Evolutionary conservation across 306 rosid genomes (phyloP).

Genomic region (Sicyos baderoa): DNA sequence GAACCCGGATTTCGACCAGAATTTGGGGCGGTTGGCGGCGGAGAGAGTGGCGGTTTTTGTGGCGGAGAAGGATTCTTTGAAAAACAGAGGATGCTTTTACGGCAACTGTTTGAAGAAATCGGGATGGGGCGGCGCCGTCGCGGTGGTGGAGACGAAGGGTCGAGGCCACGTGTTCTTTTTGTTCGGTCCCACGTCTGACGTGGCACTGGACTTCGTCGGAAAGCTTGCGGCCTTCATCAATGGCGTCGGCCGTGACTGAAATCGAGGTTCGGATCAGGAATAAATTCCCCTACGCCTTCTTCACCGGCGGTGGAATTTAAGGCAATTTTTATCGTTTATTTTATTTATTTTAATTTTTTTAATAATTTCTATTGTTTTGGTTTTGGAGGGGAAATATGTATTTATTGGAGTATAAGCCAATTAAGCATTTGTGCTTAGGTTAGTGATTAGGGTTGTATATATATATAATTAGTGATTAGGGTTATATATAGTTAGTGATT

Average conservation of each 20-base stretch:
- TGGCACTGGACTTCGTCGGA: constrained; percentile 27
- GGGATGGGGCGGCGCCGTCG: constrained; percentile 42
- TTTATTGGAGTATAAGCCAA: too few species aligned
- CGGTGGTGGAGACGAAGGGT: constrained; percentile 37
- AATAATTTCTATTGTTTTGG: too few species aligned
- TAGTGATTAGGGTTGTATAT: too few species aligned
- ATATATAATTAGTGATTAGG: too few species aligned
- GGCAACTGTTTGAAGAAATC: constrained; percentile 35
- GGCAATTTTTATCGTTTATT: too few species aligned
- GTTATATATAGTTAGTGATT: too few species aligned
- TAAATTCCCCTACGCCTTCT: not conserved
- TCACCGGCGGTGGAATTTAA: too few species aligned
- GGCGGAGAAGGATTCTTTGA: constrained; percentile 54
- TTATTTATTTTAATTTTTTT: too few species aligned
- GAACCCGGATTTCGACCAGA: constrained; percentile 55
- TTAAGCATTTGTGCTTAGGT: too few species aligned
- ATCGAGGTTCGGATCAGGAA: too few species aligned
- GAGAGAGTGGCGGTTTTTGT: constrained; percentile 47
- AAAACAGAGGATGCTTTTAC: constrained; percentile 43
- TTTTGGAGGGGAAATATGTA: too few species aligned
- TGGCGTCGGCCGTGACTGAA: not conserved
- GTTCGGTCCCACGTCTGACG: constrained; percentile 31
- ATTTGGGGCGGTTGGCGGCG: constrained; percentile 34
- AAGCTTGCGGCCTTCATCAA: constrained; percentile 29
- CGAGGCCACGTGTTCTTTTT: constrained; percentile 57